Conservation (phyloP, 2,329 filamentous ascomycete genomes). For the Aspergillus texensis region DNA sequence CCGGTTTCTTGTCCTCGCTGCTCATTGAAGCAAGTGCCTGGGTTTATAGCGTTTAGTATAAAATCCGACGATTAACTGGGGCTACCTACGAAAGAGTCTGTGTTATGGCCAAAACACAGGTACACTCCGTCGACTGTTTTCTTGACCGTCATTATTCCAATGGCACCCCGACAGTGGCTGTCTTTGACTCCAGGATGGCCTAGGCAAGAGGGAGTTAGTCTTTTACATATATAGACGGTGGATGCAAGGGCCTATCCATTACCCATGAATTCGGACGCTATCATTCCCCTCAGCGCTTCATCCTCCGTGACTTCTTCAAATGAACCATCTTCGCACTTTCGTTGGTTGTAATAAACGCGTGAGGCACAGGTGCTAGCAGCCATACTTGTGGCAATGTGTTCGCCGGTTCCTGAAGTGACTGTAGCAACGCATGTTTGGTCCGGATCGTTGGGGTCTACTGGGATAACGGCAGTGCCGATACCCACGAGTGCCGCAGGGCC, state of each 20-base stretch:
- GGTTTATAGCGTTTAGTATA: conserved; percentile 13
- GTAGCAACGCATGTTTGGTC: conserved; percentile 73
- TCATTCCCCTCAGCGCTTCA: conserved; percentile 74
- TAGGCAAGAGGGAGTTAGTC: conserved; percentile 25
- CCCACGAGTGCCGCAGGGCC: conserved; percentile 93
- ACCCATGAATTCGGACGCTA: conserved; percentile 88
- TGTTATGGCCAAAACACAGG: conserved; percentile 95
- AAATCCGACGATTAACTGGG: not conserved
- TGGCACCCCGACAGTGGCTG: conserved; percentile 81
- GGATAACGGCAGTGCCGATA: conserved; percentile 87
- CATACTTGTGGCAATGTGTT: conserved; percentile 96
- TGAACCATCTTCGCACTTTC: conserved; percentile 61
- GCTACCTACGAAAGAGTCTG: conserved; percentile 69
- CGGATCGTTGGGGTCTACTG: conserved; percentile 69
- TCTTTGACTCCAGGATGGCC: conserved; percentile 78
- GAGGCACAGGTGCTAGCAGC: conserved; percentile 86
- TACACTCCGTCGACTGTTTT: conserved; percentile 75
- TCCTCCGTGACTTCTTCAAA: conserved; percentile 74
- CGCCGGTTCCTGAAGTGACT: conserved; percentile 91
- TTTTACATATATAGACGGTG: not conserved
- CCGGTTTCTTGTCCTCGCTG: conserved; percentile 71
- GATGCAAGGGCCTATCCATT: conserved; percentile 17
- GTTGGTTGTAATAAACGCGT: conserved; percentile 72
- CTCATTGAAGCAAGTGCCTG: conserved; percentile 85
- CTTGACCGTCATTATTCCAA: conserved; percentile 89